phyloP scores from a whole-genome alignment of 768 basidiomycete genomes.

The Xanthoconium purpureum region DNA sequence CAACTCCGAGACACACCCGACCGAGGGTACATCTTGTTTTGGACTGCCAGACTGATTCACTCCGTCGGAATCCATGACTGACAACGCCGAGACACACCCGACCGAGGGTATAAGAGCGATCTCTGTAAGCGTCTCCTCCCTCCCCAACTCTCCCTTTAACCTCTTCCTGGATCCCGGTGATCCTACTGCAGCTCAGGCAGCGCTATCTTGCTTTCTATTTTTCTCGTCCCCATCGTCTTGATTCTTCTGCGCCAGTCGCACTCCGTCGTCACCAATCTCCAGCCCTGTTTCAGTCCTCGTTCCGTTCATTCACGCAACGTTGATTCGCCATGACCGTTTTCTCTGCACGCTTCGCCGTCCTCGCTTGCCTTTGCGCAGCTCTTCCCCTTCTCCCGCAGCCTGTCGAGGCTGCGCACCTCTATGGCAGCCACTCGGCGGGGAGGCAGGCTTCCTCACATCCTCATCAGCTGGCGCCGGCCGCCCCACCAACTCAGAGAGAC shows the following conservation, averaged over 20 bases:
- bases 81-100: conserved; percentile 16
- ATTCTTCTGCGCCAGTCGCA: conserved; percentile 23
- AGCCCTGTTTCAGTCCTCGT: background rate
- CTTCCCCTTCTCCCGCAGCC: conserved; percentile 32
- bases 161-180: conserved; percentile 53
- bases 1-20: conserved; percentile 17
- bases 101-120: conserved; percentile 19
- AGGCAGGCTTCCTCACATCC: conserved; percentile 2
- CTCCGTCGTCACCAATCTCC: conserved; percentile 18
- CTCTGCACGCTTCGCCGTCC: conserved; percentile 43
- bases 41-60: conserved; percentile 11
- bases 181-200: conserved; percentile 29
- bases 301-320: conserved; percentile 14
- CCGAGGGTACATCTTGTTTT: conserved; percentile 1
- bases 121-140: conserved; percentile 14
- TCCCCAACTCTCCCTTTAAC: conserved; percentile 36
- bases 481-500: background rate
- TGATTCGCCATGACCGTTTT: conserved; percentile 47
- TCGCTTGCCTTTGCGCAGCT: conserved; percentile 45
- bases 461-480: background rate
- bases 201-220: conserved; percentile 18
- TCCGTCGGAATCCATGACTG: conserved; percentile 12
- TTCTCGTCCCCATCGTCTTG: conserved; percentile 18
- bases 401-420: conserved; percentile 41
- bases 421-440: conserved; percentile 14